Base-by-base conservation (phyloP, 768 basidiomycete genomes). In the Calocybe indica region DNA sequence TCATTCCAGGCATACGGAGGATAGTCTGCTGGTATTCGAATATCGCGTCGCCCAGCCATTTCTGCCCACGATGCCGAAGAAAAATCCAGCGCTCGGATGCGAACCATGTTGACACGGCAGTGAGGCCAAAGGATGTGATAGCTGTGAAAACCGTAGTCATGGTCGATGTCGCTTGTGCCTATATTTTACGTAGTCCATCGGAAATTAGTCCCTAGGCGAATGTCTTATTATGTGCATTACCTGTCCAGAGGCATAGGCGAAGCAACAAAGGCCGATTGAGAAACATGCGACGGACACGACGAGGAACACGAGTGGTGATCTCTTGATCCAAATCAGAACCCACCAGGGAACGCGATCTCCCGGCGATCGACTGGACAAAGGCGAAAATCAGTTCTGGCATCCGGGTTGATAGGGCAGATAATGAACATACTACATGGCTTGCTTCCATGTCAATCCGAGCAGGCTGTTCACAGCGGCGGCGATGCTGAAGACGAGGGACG, bases 241-340 rank as follows among this genome's bases (percentile, higher is more conserved):
- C 73, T 87, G 85, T 6, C 64, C 53, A 12, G 88, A 86, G 2
- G 88, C 79, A 58, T 88, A 90, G 10, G 85, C 75, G 58, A 90
- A 90, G 38, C 83, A 76, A 56, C 84, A 82, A 12, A 90, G 72
- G 10, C 88, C 88, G 37, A 85, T 74, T 1, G 85, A 89, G 64
- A 91, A 91, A 63, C 83, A 85, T 36, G 85, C 85, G 39, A 90
- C 87, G 45, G 88, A 88, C 61, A 90, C 73, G 50, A 90, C 87
- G 40, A 90, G 78, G 68, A 90, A 88, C 52, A 89, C 84, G 32
- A 91, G 72, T 10, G 88, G 88, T 5, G 86, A 87, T 33, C 87
- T 73, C 60, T 89, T 90, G 68, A 90, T 90, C 88, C 86, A 91
- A 55, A 90, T 89, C 47, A 86, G 65, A 38, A 87, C 83, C 84